Evolutionary conservation across 257 asterid species (phyloP).

Genomic region (Ehretia macrophylla): DNA sequence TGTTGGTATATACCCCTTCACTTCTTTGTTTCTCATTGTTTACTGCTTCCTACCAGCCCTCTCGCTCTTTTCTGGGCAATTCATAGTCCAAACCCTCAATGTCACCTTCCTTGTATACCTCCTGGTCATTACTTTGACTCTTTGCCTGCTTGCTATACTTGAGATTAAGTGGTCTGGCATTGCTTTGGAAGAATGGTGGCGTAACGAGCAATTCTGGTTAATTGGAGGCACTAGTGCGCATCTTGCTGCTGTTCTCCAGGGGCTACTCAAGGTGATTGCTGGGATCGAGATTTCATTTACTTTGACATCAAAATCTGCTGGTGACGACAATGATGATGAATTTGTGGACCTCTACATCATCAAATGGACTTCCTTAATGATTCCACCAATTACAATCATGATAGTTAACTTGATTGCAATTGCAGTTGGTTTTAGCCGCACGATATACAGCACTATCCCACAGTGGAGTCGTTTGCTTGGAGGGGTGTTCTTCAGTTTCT

Average conservation of each 20-base stretch:
- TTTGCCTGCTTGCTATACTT: conserved; percentile 56
- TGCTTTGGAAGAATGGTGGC: conserved; percentile 81
- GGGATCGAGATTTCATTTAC: conserved; percentile 86
- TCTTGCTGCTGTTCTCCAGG: conserved; percentile 84
- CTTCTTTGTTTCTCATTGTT: conserved; percentile 71
- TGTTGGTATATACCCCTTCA: conserved; percentile 81
- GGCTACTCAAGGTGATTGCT: conserved; percentile 73
- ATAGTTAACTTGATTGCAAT: conserved; percentile 68
- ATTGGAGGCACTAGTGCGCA: conserved; percentile 92
- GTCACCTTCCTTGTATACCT: conserved; percentile 73
- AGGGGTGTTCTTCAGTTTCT: conserved; percentile 86
- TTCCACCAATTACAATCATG: conserved; percentile 71
- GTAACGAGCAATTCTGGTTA: conserved; percentile 87
- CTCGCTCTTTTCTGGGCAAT: conserved; percentile 79
- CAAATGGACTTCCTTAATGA: conserved; percentile 73
- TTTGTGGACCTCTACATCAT: conserved; percentile 63
- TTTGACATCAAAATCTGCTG: conserved; percentile 64
- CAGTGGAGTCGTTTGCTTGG: conserved; percentile 86
- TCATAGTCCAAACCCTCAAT: conserved; percentile 58
- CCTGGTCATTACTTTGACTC: conserved; percentile 60
- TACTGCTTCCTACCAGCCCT: conserved; percentile 89
- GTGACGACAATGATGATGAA: conserved; percentile 66
- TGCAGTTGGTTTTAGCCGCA: conserved; percentile 76
- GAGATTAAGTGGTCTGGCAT: conserved; percentile 88
- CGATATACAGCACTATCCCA: conserved; percentile 74